A percentile compares a stretch with the other conserved stretches of the same genome.
Conservation (phyloP, 495 filamentous ascomycete species). For the Penicillium psychrofluorescens region DNA sequence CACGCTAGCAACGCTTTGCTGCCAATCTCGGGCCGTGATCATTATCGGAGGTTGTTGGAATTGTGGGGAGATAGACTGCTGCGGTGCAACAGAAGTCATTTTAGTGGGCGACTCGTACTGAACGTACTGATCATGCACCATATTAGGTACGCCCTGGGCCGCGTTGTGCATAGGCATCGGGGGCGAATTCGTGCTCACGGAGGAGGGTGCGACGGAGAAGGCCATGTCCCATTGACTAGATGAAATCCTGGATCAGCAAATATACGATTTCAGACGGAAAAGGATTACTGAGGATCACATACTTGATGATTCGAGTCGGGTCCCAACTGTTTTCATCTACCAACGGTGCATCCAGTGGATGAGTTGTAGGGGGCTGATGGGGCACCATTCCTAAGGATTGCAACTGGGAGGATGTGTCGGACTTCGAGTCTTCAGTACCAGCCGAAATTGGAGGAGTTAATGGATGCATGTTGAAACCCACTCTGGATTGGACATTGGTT, state of each 20-base stretch:
- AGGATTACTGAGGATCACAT: slow-evolving; percentile 27
- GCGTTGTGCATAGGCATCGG: slow-evolving; percentile 30
- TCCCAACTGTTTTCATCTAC: slow-evolving; percentile 78
- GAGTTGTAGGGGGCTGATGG: slow-evolving; percentile 33
- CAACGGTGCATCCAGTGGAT: slow-evolving; percentile 47
- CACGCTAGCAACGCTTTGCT: slow-evolving; percentile 85
- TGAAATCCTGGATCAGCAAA: slow-evolving; percentile 18
- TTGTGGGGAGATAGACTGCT: slow-evolving; percentile 47
- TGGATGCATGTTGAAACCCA: slow-evolving; percentile 69
- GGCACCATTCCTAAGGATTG: slow-evolving; percentile 74
- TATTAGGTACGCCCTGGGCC: slow-evolving; percentile 22
- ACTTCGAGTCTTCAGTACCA: slow-evolving; percentile 66
- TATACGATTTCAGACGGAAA: not conserved
- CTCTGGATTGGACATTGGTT: slow-evolving; percentile 47
- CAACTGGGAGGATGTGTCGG: slow-evolving; percentile 66
- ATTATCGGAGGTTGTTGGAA: slow-evolving; percentile 55
- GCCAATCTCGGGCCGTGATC: slow-evolving; percentile 94
- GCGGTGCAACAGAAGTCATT: slow-evolving; percentile 22
- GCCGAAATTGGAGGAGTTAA: slow-evolving; percentile 78
- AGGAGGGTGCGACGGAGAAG: slow-evolving; percentile 60
- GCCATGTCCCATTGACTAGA: slow-evolving; percentile 84
- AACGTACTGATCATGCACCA: slow-evolving; percentile 28
- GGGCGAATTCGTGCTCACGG: slow-evolving; percentile 42
- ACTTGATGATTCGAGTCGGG: slow-evolving; percentile 90
- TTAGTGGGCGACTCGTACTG: slow-evolving; percentile 32